Evolutionary conservation across 2,329 filamentous ascomycete genomes (phyloP).

Genomic region (Hymenotorrendiella dingleyae): DNA sequence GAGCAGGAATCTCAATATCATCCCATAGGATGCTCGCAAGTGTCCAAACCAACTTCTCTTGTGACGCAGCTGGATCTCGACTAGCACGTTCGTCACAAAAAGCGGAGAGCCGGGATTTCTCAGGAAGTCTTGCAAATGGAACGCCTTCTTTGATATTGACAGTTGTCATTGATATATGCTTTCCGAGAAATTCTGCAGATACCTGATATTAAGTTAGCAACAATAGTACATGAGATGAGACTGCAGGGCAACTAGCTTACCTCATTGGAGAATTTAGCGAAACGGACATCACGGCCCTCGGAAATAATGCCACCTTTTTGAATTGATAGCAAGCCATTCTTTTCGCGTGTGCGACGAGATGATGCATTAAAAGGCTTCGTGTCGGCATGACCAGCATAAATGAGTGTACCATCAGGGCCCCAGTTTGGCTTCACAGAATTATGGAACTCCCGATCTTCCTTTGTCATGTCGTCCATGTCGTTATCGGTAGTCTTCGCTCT

Average conservation of each 20-base stretch:
- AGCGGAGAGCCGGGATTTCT: slow-evolving; percentile 42
- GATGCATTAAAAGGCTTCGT: slow-evolving; percentile 28
- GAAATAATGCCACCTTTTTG: slow-evolving; percentile 54
- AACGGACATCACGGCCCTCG: slow-evolving; percentile 57
- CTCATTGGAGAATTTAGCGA: slow-evolving; percentile 57
- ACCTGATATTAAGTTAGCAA: slow-evolving; percentile 38
- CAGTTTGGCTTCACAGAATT: slow-evolving; percentile 72
- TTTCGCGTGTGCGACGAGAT: slow-evolving; percentile 24
- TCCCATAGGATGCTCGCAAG: slow-evolving; percentile 85
- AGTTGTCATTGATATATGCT: slow-evolving; percentile 48
- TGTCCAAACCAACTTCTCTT: slow-evolving; percentile 78
- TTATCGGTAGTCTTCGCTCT: slow-evolving; percentile 62
- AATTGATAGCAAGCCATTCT: slow-evolving; percentile 45
- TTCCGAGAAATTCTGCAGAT: slow-evolving; percentile 46
- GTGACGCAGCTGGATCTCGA: slow-evolving; percentile 40
- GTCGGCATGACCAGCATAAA: slow-evolving; percentile 50
- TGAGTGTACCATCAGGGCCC: slow-evolving; percentile 66
- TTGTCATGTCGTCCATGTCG: slow-evolving; percentile 55
- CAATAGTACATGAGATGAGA: slow-evolving; percentile 1
- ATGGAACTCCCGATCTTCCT: slow-evolving; percentile 62
- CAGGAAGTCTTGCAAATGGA: slow-evolving; percentile 50
- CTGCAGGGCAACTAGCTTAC: slow-evolving; percentile 30
- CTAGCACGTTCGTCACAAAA: slow-evolving; percentile 39
- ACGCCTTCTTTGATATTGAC: slow-evolving; percentile 50
- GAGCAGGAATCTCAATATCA: slow-evolving; percentile 42